These are phyloP conservation scores for Aspergillus sp. DNA, from an alignment of 2,329 filamentous ascomycete species.

Conservation along the genomic window DNA sequence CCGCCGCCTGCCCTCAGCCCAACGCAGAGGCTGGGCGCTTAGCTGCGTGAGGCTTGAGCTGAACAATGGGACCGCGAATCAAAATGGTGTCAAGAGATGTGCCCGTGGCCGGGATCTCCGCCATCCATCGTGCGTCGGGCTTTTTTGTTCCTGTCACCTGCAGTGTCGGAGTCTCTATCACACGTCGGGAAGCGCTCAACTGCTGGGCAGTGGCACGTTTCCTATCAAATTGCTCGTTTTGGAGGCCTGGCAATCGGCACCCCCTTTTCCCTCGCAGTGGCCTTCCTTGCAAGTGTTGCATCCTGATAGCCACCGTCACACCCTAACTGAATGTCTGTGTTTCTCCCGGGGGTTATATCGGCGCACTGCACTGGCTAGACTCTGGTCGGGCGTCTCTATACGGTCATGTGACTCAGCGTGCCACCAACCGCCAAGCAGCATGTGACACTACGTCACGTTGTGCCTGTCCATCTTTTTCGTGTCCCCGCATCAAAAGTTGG, in stretches of 20 bases:
- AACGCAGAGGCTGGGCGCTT: conserved; percentile 4
- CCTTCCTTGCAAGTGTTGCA: not conserved
- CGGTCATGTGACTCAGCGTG: conserved; percentile 8
- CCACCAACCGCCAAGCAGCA: not conserved
- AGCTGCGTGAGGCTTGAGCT: conserved; percentile 8
- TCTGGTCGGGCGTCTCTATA: not conserved
- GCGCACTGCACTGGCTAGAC: not conserved
- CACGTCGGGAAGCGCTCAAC: not conserved
- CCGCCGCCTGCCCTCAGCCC: conserved; percentile 8
- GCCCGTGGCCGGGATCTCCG: conserved; percentile 2
- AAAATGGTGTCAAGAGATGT: conserved; percentile 2
- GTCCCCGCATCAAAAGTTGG: conserved; percentile 10
- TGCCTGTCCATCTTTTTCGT: conserved; percentile 9
- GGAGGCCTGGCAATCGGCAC: not conserved
- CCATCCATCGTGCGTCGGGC: not conserved
- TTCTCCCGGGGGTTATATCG: not conserved
- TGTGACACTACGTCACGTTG: conserved; percentile 18
- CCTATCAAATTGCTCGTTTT: not conserved
- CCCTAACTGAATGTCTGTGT: not conserved
- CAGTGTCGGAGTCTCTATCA: not conserved
- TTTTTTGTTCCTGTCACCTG: not conserved
- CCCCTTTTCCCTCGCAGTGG: not conserved
- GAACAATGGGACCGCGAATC: conserved; percentile 3
- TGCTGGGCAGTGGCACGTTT: not conserved
- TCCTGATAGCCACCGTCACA: not conserved